Evolutionary conservation across 2,329 filamentous ascomycete species (phyloP), one percentile per base, ranked within the genome.

Genomic region (Colletotrichum lini): DNA sequence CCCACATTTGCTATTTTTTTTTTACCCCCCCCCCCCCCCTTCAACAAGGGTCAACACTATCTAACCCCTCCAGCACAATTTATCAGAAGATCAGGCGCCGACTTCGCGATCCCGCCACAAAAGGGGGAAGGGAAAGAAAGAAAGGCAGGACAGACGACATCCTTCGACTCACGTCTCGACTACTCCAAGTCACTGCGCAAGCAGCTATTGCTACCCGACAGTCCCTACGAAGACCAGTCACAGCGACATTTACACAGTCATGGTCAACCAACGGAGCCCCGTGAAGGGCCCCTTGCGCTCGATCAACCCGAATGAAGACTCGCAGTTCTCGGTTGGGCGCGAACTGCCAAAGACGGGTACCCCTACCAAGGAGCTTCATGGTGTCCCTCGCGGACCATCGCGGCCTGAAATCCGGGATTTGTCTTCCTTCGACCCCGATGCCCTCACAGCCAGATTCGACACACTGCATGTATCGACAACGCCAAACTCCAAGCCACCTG

Each of bases 231-330:
- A 59, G 23, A 67, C 30, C 40, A 12, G 3, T 9, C 30, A n/a
- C 49, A 21, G n/a, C 49, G 40, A 16, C 45, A n/a, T 21, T 38
- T 56, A 47, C 40, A 54, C 58, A 74, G 75, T 62, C 74, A 87
- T 87, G 86, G 86, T 82, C 75, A 85, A 82, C 77, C 87, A 82
- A 81, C 84, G 78, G 74, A 85, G 76, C 76, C 86, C 78, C 71
- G 84, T 80, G 73, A 86, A 82, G 83, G 82, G 76, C 78, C 84
- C 80, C 45, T 78, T 76, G 77, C 84, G 76, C 76, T 81, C 86
- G 21, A 78, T 78, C 57, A 77, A 77, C n/a, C 76, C 76, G 35
- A 80, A 78, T 69, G 75, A 78, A 66, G 78, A 78, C 77, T 78
- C 69, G 68, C 75, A 38, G 75, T 77, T 18, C 70, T 78, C 65